Base-by-base conservation (phyloP, 441 rosid species). In the Gossypium lobatum region DNA sequence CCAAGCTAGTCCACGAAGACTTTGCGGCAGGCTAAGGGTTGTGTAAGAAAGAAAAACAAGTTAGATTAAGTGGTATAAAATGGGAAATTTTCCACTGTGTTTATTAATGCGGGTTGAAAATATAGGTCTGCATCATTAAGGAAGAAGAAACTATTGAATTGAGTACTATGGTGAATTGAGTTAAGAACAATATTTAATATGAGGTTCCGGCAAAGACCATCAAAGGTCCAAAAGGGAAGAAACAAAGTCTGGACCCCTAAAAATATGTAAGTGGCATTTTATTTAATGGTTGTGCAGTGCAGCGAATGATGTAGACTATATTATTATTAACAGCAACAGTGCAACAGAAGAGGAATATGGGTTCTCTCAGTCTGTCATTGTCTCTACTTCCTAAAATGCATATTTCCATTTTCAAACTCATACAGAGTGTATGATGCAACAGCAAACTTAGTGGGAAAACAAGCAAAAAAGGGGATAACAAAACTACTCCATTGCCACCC, bases 331-430 rank as follows among this genome's bases (percentile, higher is more conserved):
- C 58, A 46, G 39, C 71, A 23, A 66, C 34, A 23, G 21, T 67
- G 16, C 57, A 48, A 48, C 59, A 67, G n/a, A 68, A 50, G 52
- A 3, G 72, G 72, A 68, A 68, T 50, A 13, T 50, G 59, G 59
- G 9, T 68, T 68, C 45, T 8, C n/a, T 52, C 72, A 68, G 72
- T 25, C 59, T 68, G 59, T 68, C 72, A 50, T 50, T 48, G 16
- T 50, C 72, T n/a, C 3, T 8, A 68, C 21, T 66, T 46, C 57
- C 57, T 6, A 13, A 46, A 66, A 46, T 46, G 46, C 39, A 9
- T 46, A 66, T 13, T 68, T 48, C 72, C 6, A 9, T 7, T 67
- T 67, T 45, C 1, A 45, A 46, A 21, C 57, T 14, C 54, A 45
- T 21, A 45, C 31, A 25, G 55, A 45, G 70, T 9, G 26, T 5